Base-by-base conservation (phyloP, 1,284 basidiomycete genomes). In the Puccinia horiana region DNA sequence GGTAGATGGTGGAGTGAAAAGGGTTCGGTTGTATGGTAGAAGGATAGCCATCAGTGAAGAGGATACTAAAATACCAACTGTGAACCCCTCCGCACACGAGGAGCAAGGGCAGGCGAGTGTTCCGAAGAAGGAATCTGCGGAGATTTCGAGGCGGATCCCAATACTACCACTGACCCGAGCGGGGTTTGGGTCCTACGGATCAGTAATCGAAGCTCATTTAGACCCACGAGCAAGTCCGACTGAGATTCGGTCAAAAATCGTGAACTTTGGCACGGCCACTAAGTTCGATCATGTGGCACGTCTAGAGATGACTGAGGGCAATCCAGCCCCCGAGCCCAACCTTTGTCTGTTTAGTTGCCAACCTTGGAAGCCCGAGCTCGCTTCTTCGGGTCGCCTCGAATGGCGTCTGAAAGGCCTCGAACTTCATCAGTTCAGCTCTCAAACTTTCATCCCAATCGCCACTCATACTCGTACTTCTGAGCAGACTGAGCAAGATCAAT, bases 1-100 rank as follows among this genome's bases (percentile, higher is more conserved):
- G 40, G 18, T 76, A 88, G 96, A 99, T 86, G 96, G 96, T 72
- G 96, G 96, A 32, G 89, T 98, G 86, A 99, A 99, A 88, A 91
- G 96, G 14, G 88, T 99, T 32, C 91, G 96, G 75, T 87, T 98
- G 70, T 89, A 92, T 83, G 96, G 96, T 20, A 90, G 90, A 80
- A 90, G 90, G 81, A 89, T 88, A 1, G 83, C 83, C 35, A 81
- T 85, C 4, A 63, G 85, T 42, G 70, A 83, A 56, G 32, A 84
- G 56, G 67, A 83, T 73, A 12, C 81, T 47, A 44, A 23, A 82
- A 65, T 78, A 86, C 42, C 65, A 58, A 12, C 42, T 80, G 61
- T n/a, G 83, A 42, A 69, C 6, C 87, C 35, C 83, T 87, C 72
- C 78, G 83, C 42, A 76, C 84, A 47, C 73, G 70, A 29, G 84